Percentiles rank a stretch among this genome's conserved stretches.
phyloP scores from a whole-genome alignment of 768 basidiomycete genomes.

The Macrolepiota fuliginosa region DNA sequence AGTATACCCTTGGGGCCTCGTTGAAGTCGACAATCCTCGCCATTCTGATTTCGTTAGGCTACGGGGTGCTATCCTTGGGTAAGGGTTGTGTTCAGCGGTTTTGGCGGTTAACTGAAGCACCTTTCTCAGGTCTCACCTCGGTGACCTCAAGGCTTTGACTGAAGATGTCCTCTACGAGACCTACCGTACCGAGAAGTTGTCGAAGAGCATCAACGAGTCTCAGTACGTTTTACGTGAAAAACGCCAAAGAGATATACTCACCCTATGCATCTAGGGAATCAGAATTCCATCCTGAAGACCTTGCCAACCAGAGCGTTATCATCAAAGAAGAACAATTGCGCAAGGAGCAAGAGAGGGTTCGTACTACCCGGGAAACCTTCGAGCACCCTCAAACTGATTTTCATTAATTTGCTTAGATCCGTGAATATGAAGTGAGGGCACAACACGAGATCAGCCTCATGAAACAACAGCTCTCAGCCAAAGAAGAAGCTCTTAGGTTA shows the following conservation, averaged over 20 bases:
- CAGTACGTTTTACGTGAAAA: constrained; percentile 33
- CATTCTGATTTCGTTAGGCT: constrained; percentile 86
- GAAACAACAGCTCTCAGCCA: constrained; percentile 80
- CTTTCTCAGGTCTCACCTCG: constrained; percentile 66
- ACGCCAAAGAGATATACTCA: background rate
- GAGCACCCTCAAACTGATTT: background rate
- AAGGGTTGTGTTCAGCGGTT: constrained; percentile 28
- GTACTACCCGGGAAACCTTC: constrained; percentile 3
- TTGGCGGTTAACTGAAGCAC: background rate
- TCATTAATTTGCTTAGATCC: constrained; percentile 43
- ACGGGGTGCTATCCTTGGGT: constrained; percentile 72
- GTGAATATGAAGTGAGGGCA: constrained; percentile 83
- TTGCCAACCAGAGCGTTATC: constrained; percentile 81
- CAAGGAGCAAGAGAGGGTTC: constrained; percentile 80
- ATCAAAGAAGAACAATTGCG: constrained; percentile 91
- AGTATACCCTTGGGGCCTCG: constrained; percentile 90
- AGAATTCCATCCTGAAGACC: constrained; percentile 80
- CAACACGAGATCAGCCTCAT: constrained; percentile 88
- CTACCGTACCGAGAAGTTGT: constrained; percentile 88
- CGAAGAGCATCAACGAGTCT: constrained; percentile 59
- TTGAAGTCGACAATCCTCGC: constrained; percentile 88
- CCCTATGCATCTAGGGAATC: constrained; percentile 42
- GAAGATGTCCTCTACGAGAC: constrained; percentile 86
- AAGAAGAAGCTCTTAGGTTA: constrained; percentile 77
- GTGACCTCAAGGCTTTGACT: constrained; percentile 80